These are phyloP conservation scores for Crassisporium funariophilum DNA, from an alignment of 768 basidiomycete genomes.

Conservation along the genomic window DNA sequence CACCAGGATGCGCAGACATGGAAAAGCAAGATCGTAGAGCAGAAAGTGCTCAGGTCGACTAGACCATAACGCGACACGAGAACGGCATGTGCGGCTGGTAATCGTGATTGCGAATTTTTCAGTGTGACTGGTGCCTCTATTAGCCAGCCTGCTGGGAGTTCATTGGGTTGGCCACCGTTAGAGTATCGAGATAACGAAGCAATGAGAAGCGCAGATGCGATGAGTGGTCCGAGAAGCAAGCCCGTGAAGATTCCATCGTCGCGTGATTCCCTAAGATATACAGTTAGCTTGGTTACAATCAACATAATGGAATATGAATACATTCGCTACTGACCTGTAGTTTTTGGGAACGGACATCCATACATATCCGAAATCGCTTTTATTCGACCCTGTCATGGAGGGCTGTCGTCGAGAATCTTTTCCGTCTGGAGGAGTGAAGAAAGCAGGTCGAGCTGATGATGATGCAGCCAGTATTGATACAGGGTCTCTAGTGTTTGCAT, in stretches of 20 bases:
- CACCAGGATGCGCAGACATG: conserved; percentile 82
- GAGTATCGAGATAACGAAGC: conserved; percentile 43
- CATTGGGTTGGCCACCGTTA: conserved; percentile 26
- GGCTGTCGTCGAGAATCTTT: conserved; percentile 47
- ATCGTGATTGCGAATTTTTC: conserved; percentile 37
- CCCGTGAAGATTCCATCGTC: conserved; percentile 90
- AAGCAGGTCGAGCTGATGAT: conserved; percentile 32
- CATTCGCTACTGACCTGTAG: conserved; percentile 57
- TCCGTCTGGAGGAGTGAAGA: conserved; percentile 44
- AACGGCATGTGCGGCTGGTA: conserved; percentile 55
- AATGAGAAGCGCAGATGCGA: conserved; percentile 69
- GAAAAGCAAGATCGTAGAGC: conserved; percentile 75
- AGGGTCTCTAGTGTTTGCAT: conserved; percentile 12
- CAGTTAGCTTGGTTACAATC: conserved; percentile 7
- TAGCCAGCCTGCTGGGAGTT: conserved; percentile 67
- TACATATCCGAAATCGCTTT: conserved; percentile 66
- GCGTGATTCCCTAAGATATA: conserved; percentile 57
- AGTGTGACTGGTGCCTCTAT: conserved; percentile 74
- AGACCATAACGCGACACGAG: conserved; percentile 73
- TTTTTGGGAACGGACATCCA: conserved; percentile 94
- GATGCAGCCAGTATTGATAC: conserved; percentile 19
- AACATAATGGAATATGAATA: background rate
- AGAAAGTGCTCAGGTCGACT: conserved; percentile 78
- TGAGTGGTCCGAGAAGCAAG: conserved; percentile 80
- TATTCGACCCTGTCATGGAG: conserved; percentile 31